phyloP scores from a whole-genome alignment of 2,329 filamentous ascomycete genomes.

The Achaetomium macrosporum region DNA sequence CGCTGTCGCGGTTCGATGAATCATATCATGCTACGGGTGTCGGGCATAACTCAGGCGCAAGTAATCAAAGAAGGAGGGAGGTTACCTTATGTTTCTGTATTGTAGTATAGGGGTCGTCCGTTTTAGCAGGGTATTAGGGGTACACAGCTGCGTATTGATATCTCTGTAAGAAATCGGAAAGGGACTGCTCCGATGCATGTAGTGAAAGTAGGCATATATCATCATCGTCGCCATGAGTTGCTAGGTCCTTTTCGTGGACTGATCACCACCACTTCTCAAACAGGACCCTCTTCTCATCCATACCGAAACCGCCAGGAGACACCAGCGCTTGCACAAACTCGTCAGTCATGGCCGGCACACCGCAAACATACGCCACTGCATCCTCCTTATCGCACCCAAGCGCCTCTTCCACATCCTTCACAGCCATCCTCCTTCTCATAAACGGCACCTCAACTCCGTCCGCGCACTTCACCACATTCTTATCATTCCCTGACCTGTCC shows the following conservation, averaged over 20 bases:
- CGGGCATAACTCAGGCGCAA: too few relatives aligned
- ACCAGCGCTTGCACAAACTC: slow-evolving; percentile 48
- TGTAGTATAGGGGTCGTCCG: too few relatives aligned
- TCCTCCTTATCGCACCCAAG: slow-evolving; percentile 34
- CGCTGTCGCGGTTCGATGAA: not conserved
- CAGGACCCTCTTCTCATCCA: slow-evolving; percentile 28
- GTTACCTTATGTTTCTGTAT: too few relatives aligned
- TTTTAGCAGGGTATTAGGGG: too few relatives aligned
- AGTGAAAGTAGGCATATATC: too few relatives aligned
- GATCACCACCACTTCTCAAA: slow-evolving; percentile 37
- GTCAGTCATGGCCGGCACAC: slow-evolving; percentile 64
- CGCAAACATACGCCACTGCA: slow-evolving; percentile 61
- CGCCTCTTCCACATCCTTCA: slow-evolving; percentile 37
- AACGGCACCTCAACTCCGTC: slow-evolving; percentile 28
- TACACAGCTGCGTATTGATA: too few relatives aligned
- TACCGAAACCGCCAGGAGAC: slow-evolving; percentile 23
- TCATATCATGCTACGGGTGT: too few relatives aligned
- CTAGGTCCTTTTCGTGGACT: not conserved
- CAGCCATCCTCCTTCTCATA: slow-evolving; percentile 36
- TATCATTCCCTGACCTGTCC: not conserved
- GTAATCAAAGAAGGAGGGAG: too few relatives aligned
- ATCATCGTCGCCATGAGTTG: too few relatives aligned
- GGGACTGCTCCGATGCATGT: too few relatives aligned
- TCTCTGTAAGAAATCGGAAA: too few relatives aligned
- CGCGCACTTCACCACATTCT: slow-evolving; percentile 17